Evolutionary conservation across 2,329 filamentous ascomycete species (phyloP).

Genomic region (Aspergillus glaucus): DNA sequence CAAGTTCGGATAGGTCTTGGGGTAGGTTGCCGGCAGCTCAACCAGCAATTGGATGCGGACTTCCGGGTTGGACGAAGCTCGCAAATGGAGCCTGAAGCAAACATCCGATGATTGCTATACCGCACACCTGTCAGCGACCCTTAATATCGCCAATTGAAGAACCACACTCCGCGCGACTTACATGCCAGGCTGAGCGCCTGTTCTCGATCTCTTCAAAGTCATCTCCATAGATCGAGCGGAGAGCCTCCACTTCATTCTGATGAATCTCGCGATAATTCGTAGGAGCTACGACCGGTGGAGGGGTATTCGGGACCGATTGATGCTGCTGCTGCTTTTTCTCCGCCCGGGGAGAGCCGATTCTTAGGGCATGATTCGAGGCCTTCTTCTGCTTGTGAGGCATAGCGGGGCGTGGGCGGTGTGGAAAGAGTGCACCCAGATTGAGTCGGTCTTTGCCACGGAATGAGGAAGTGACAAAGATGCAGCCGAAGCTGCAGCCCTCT

Average conservation of each 20-base stretch:
- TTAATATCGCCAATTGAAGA: not conserved
- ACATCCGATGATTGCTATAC: slow-evolving; percentile 67
- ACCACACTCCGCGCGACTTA: slow-evolving; percentile 36
- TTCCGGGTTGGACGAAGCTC: slow-evolving; percentile 65
- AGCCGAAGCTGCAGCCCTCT: slow-evolving; percentile 41
- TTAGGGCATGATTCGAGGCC: slow-evolving; percentile 26
- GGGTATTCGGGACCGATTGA: slow-evolving; percentile 22
- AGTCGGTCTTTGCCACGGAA: slow-evolving; percentile 22
- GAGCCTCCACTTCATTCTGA: slow-evolving; percentile 76
- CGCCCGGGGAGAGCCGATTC: slow-evolving; percentile 27
- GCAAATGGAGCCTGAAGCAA: slow-evolving; percentile 73
- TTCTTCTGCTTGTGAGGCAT: slow-evolving; percentile 44
- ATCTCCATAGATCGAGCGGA: slow-evolving; percentile 83
- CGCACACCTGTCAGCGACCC: not conserved
- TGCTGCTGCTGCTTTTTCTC: slow-evolving; percentile 25
- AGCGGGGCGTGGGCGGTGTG: slow-evolving; percentile 31
- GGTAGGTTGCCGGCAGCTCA: slow-evolving; percentile 82
- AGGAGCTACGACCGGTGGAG: slow-evolving; percentile 28
- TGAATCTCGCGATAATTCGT: slow-evolving; percentile 77
- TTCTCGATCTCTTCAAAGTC: slow-evolving; percentile 73
- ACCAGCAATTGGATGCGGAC: slow-evolving; percentile 67
- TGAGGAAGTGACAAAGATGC: slow-evolving; percentile 30
- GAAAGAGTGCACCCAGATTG: slow-evolving; percentile 20
- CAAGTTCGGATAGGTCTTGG: slow-evolving; percentile 71
- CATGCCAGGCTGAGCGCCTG: slow-evolving; percentile 75